phyloP scores from a whole-genome alignment of 2,329 filamentous ascomycete genomes.

The Sclerotinia subarctica region DNA sequence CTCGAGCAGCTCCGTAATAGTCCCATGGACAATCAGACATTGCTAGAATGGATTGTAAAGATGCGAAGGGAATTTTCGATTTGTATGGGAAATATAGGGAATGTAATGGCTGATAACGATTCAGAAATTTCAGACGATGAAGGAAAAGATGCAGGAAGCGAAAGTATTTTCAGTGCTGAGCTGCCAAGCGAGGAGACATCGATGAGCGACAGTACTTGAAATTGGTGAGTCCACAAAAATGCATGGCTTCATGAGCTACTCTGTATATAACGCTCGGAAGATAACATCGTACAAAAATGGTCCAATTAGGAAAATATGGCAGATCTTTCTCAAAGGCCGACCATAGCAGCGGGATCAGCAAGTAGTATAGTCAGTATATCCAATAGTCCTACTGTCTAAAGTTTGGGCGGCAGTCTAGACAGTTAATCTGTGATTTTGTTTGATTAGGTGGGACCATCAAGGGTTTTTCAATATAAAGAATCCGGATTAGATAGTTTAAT shows the following conservation, averaged over 20 bases:
- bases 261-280: background rate
- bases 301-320: background rate
- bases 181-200: background rate
- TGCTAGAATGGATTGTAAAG: slow-evolving; percentile 61
- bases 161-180: background rate
- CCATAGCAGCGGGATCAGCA: background rate
- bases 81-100: slow-evolving; percentile 64
- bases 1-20: slow-evolving; percentile 65
- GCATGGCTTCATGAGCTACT: background rate
- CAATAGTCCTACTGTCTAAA: too few relatives aligned
- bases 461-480: too few relatives aligned
- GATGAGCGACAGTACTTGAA: background rate
- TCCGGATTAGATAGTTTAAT: too few relatives aligned
- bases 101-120: slow-evolving; percentile 27
- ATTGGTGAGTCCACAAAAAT: background rate
- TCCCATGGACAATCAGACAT: slow-evolving; percentile 59
- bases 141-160: background rate
- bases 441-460: too few relatives aligned
- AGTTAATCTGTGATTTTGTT: too few relatives aligned
- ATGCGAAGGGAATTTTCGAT: slow-evolving; percentile 73
- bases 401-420: too few relatives aligned
- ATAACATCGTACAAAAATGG: background rate
- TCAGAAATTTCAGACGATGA: slow-evolving; percentile 22
- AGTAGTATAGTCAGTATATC: background rate
- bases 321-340: background rate